Percentiles rank a stretch among this genome's conserved stretches.
Conservation (phyloP, 2,329 filamentous ascomycete genomes). For the Gaeumannomyces tritici region DNA sequence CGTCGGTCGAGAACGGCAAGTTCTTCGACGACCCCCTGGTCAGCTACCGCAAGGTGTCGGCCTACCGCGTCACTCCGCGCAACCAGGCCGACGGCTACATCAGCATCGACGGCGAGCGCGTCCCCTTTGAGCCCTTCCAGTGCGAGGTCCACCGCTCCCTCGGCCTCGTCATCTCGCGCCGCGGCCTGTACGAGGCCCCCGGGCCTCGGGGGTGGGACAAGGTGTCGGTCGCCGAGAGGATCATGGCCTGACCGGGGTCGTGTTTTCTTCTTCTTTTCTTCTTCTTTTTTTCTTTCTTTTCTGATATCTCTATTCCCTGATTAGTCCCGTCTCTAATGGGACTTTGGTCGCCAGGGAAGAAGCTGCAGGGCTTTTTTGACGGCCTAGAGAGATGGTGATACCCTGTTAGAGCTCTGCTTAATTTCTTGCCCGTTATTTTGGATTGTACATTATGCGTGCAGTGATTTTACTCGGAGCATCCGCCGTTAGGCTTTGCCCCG, state of each 20-base stretch:
- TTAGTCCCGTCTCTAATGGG: neutral
- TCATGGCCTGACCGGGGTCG: conserved; percentile 14
- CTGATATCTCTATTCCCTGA: neutral
- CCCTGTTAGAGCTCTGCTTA: neutral
- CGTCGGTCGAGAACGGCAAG: conserved; percentile 59
- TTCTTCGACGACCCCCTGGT: conserved; percentile 76
- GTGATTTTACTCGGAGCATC: neutral
- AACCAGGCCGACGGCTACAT: conserved; percentile 69
- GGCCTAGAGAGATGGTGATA: too few species aligned
- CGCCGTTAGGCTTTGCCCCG: too few species aligned
- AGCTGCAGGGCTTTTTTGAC: too few species aligned
- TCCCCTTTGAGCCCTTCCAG: conserved; percentile 85
- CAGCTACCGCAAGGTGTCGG: conserved; percentile 75
- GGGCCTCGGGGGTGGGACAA: conserved; percentile 44
- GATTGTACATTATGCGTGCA: neutral
- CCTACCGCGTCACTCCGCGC: conserved; percentile 74
- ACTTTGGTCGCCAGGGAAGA: too few species aligned
- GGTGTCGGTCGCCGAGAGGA: conserved; percentile 16
- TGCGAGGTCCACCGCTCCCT: conserved; percentile 77
- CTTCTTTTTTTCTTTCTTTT: neutral
- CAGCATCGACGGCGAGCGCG: conserved; percentile 83
- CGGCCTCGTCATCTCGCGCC: conserved; percentile 75
- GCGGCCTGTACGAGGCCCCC: conserved; percentile 58
- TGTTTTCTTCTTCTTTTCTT: too few species aligned
- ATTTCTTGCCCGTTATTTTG: neutral